Conservation (phyloP, 1,139 yeast genomes). For the Taphrina communis region DNA sequence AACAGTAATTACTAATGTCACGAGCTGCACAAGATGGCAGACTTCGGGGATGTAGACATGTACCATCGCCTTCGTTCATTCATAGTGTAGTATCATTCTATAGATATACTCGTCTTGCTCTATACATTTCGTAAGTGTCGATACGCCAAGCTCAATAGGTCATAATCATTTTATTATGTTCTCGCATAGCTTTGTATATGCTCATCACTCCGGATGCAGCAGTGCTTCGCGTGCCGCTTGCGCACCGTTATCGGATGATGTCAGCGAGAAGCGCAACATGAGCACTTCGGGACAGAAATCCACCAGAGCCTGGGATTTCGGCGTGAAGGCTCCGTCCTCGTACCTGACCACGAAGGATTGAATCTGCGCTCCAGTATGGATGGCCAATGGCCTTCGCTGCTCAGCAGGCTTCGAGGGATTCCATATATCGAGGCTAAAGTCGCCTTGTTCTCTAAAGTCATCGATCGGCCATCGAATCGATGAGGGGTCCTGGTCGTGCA, state of each 20-base stretch:
- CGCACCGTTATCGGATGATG: neutral
- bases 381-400: conserved; percentile 7
- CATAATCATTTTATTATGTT: too few species aligned
- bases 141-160: too few species aligned
- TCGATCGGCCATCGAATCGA: neutral
- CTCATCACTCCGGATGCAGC: conserved; percentile 6
- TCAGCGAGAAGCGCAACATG: conserved; percentile 10
- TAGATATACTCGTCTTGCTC: too few species aligned
- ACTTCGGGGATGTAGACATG: too few species aligned
- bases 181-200: neutral
- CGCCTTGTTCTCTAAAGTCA: conserved; percentile 16
- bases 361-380: conserved; percentile 10
- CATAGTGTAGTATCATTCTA: too few species aligned
- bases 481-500: conserved; percentile 1
- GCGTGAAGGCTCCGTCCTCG: conserved; percentile 15
- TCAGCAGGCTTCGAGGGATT: neutral
- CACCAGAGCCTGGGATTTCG: conserved; percentile 7
- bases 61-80: too few species aligned
- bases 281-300: conserved; percentile 19
- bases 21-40: too few species aligned
- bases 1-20: too few species aligned
- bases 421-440: conserved; percentile 25
- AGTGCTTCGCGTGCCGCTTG: conserved; percentile 3
- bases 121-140: too few species aligned
- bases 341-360: conserved; percentile 7